Evolutionary conservation across 1,284 basidiomycete genomes (phyloP), one percentile per base, ranked within the genome.

Genomic region (Phellinidium pouzarii): DNA sequence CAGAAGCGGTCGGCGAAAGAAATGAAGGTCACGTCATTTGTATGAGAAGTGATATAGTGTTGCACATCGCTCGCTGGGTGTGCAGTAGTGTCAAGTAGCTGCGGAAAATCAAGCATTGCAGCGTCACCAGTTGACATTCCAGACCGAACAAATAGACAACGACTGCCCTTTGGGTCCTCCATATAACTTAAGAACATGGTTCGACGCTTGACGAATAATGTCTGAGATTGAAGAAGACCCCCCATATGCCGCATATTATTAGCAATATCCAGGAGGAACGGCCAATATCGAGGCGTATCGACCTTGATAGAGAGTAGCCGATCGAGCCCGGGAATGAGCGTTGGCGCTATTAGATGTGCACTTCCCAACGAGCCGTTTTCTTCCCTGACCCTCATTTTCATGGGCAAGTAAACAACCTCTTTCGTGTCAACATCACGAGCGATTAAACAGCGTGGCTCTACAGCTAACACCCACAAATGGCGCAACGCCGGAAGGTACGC

Each of bases 391-490:
- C 82, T 84, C 59, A 95, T 80, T 66, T 93, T 94, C 64, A 96
- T 78, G 0, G 94, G 94, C 0, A 97, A 77, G 66, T 93, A 94
- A 12, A 94, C 89, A 0, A 91, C 82, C 64, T 95, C 90, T 12
- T 80, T 79, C 1, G 89, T 91, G 61, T 95, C 93, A 29, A 95
- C 88, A 61, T 97, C 94, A 34, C 90, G 80, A 0, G 92, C 91
- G 34, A 94, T 80, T 9, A 99, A 74, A 65, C 94, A 94, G 43
- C 96, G 74, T 2, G 96, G 94, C 62, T 99, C 94, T 12, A 91
- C 86, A 0, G 96, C 96, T 34, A 99, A 74, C 2, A 90, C 90
- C 96, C 96, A 99, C 25, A 99, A 70, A 67, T 99, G 95, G 3
- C 96, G 81, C 58, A 94, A 81, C 0, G 94, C 92, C 66, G 98